Evolutionary conservation across 257 asterid genomes (phyloP), one percentile per base, ranked within the genome.

Genomic region (Solanum phureja): DNA sequence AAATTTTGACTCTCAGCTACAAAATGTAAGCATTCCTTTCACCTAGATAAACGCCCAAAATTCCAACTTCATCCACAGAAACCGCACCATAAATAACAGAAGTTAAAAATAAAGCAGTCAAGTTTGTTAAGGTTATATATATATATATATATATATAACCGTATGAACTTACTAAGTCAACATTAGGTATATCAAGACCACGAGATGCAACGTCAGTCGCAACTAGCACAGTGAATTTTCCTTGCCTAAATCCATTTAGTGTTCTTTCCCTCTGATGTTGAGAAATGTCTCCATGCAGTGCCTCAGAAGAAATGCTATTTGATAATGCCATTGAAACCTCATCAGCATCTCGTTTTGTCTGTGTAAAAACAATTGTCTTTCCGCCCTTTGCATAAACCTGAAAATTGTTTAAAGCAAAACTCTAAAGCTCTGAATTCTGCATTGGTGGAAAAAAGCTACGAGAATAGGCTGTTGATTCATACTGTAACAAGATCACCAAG

Each of bases 201-300:
- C 98, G 98, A 87, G 99, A 91, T 18, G 99, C 99, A 87, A 96
- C 99, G 90, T 96, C 99, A 83, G 99, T 96, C 29, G 99, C 99
- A 87, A 96, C 98, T 31, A 96, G 98, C 73, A 94, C 99, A 6
- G 98, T 95, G 88, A 95, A 96, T 89, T 94, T 95, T 71, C 98
- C 99, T 90, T 94, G 99, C 88, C 99, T 93, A 88, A 95, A 96
- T 87, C 95, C 97, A 90, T 96, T 96, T 83, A 96, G 87, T 7
- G 99, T 95, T 93, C 98, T 94, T 89, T 96, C 98, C 87, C 99
- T 94, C 91, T 96, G 99, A 92, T 96, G 98, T 85, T 96, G 99
- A 90, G 99, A 96, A 89, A 96, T 96, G 91, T 96, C 99, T 1
- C 99, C 98, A 58, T 96, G 99, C 88, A 96, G 92, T n/a, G 99